Percentiles rank a stretch among this genome's conserved stretches.
Evolutionary conservation across 1,139 yeast genomes (phyloP).

Genomic region (Suzukiozyma palmioleophila): DNA sequence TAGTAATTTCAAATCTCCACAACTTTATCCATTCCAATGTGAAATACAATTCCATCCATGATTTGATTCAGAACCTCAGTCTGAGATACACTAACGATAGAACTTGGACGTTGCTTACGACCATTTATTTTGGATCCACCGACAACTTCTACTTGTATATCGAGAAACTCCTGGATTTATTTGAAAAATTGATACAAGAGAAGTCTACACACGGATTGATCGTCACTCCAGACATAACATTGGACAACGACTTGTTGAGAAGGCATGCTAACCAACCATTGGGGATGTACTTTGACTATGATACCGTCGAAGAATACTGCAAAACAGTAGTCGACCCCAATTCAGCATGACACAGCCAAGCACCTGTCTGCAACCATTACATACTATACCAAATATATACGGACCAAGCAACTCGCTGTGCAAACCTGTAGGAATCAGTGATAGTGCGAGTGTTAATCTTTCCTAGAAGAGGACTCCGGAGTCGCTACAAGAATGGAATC

Average conservation of each 20-base stretch:
- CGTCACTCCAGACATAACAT: background rate
- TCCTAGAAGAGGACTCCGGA: too few relatives aligned
- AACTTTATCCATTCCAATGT: slow-evolving; percentile 8
- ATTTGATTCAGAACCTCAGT: background rate
- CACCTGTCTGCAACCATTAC: too few relatives aligned
- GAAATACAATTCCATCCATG: slow-evolving; percentile 8
- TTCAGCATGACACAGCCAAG: too few relatives aligned
- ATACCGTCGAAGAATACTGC: background rate
- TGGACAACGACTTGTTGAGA: background rate
- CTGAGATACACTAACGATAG: background rate
- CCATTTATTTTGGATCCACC: slow-evolving; percentile 25
- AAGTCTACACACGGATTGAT: background rate
- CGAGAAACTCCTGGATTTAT: slow-evolving; percentile 25
- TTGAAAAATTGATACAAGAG: slow-evolving; percentile 8
- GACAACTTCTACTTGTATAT: slow-evolving; percentile 24
- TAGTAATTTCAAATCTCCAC: slow-evolving; percentile 5
- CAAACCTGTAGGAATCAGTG: too few relatives aligned
- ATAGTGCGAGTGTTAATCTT: too few relatives aligned
- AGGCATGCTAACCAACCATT: background rate
- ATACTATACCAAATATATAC: too few relatives aligned
- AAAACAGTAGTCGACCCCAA: background rate
- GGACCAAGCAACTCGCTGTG: too few relatives aligned
- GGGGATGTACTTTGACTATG: background rate
- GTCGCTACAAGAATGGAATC: too few relatives aligned
- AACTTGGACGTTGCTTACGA: background rate